Evolutionary conservation across 1,139 yeast species (phyloP), one percentile per base, ranked within the genome.

Genomic region (Scheffersomyces lignicola): DNA sequence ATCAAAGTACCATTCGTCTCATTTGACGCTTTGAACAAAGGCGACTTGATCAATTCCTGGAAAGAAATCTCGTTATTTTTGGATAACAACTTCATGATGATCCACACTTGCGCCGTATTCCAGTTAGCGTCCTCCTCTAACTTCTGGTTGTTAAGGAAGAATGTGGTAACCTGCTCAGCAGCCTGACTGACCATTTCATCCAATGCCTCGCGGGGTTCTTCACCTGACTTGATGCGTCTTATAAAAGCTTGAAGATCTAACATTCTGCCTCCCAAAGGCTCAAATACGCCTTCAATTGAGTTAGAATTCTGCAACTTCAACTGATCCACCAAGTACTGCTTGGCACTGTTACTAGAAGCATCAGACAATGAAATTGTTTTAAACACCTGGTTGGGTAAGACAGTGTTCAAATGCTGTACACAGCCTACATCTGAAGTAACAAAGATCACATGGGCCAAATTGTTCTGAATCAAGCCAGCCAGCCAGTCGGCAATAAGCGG

Each of bases 201-300:
- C 31, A 89, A 64, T 0, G 98, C 97, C 34, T 74, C 83, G 14
- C 61, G 51, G 1, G 96, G 95, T 8, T 76, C 56, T 54, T 92
- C 97, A 2, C 98, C 98, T 0, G 92, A 79, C 48, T 80, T 82
- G 15, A 92, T 75, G 35, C 97, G 83, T 51, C 97, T 77, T 0
- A 85, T 84, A 60, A 88, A 88, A 13, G 95, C 83, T 58, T 92
- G 97, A 37, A 92, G 69, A 55, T 92, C 98, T 36, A 90, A 72
- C 90, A 92, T 85, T 45, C 98, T 78, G 27, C 98, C 98, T 9
- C 98, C 98, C 20, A 92, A 62, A 7, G 96, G 95, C 17, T 65
- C 77, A 33, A 90, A 62, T 24, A 83, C 76, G 2, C 62, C 56
- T 24, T 80, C 83, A 25, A 86, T 62, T 6, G 64, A 62, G 2